Base-by-base conservation (phyloP, 176 grass and related monocot species). In the Oryza meyeriana region DNA sequence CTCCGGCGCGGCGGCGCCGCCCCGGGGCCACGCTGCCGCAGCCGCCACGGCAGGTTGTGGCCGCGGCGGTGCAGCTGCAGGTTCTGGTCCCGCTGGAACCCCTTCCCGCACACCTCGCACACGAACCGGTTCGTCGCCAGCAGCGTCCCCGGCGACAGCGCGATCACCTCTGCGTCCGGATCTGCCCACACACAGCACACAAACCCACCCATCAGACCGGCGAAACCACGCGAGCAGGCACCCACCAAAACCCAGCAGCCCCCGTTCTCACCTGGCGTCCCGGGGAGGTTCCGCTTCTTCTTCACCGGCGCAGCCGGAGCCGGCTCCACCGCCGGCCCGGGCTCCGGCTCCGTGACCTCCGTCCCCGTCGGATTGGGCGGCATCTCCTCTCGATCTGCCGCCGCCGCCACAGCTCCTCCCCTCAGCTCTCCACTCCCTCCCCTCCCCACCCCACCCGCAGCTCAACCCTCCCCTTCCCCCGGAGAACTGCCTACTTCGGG, bases 141-240 rank as follows among this genome's bases (percentile, higher is more conserved):
- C 65, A 95, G 85, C 58, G 87, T 80, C 87, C 86, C 88, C 42
- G 89, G 87, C 75, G 93, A 95, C 45, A 95, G 81, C 52, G 93
- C 90, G 77, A 95, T 90, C 87, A 95, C 93, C 89, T 95, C 93
- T 76, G 93, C 93, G 39, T 92, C 89, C 78, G 93, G 89, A 95
- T 92, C 89, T 95, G 80, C 83, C 57, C 71, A 10, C 9, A 20
- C 5, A 12, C 10, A 6, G 34, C 24, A 38, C 12, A 12, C 22
- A 34, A 29, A 26, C 25, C 10, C 42, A 31, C 61, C 61, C 61
- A 38, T 88, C 36, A 87, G 77, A 44, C 17, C 27, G 18, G 25
- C 32, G 24, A 65, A 28, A 41, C 59, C 38, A 61, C 30, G 16
- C 13, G 9, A 44, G 14, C 50, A 55, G 4, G 17, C 50, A 6